Base-by-base conservation (phyloP, 176 grass and related monocot species). In the Ananas comosus region DNA sequence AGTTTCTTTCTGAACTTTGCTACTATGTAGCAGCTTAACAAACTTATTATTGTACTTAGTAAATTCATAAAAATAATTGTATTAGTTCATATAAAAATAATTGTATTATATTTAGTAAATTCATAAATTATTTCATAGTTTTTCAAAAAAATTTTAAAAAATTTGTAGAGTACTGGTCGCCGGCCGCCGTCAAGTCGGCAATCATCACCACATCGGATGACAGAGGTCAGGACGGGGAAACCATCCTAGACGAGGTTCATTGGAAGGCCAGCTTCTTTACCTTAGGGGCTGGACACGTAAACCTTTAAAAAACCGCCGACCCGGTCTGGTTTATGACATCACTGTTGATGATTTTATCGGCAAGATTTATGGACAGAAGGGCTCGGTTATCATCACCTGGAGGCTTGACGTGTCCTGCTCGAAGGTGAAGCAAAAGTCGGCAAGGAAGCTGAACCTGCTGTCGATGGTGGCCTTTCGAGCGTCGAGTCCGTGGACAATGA, bases 261-360 rank as follows among this genome's bases (percentile, higher is more conserved):
- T n/a, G 29, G 5, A 50, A 18, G 0, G 76, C 80, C 3, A 50
- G 53, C 6, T 64, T 73, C 67, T 88, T 80, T 48, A 22, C 68
- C 9, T 50, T 59, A 4, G 85, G 85, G 9, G 68, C 77, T 1
- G 77, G 81, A 4, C 81, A 80, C 51, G 72, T 83, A 2, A 80
- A 72, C 65, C 76, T 77, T 8, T 17, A 13, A 7, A 51, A 69
- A 48, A 72, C 57, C 5, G 12, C 9, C 13, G 4, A 33, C 81
- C 80, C 0, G 85, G 80, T 51, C 72, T 87, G 0, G 16, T 80
- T 7, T 83, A 80, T 29, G 85, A 87, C 72, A 79, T 21, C 17
- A 14, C 59, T 4, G 56, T n/a, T 1, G 66, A 56, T 10, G 75
- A 87, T 21, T 87, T 80, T 52, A 13, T 79, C 18, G 33, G 8